A percentile compares a stretch with the other conserved stretches of the same genome.
phyloP scores from a whole-genome alignment of 306 rosid genomes.

The Arachis hypogaea region DNA sequence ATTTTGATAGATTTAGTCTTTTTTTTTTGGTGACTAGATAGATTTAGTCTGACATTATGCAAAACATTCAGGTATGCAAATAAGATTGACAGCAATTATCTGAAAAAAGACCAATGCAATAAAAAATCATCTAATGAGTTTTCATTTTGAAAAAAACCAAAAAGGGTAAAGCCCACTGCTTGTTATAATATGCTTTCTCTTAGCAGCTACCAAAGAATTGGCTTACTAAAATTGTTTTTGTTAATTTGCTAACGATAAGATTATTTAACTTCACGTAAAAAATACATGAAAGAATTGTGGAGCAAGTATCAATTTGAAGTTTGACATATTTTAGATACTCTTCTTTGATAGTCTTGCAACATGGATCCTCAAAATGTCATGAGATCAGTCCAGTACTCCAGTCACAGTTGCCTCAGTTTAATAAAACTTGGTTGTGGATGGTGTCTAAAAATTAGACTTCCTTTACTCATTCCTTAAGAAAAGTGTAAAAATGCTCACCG shows the following conservation, averaged over 20 bases:
- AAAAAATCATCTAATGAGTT: constrained; percentile 5
- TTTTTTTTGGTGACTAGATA: neutral
- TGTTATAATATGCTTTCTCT: neutral
- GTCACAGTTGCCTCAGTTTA: constrained; percentile 2
- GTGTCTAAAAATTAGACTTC: neutral
- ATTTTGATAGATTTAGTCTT: constrained; percentile 23
- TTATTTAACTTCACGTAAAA: constrained; percentile 8
- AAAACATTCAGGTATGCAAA: constrained; percentile 25
- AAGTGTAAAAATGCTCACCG: constrained; percentile 57
- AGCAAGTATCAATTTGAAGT: constrained; percentile 21
- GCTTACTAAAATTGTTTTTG: constrained; percentile 24
- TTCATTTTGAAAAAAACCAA: neutral
- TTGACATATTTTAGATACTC: constrained; percentile 30
- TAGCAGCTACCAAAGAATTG: neutral
- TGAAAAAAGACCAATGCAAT: constrained; percentile 19
- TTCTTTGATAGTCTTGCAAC: constrained; percentile 4
- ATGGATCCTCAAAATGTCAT: neutral
- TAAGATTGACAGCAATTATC: constrained; percentile 20
- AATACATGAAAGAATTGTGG: constrained; percentile 14
- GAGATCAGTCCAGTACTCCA: neutral
- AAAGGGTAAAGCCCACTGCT: neutral
- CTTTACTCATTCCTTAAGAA: constrained; percentile 20
- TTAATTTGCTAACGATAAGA: constrained; percentile 13
- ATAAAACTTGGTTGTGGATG: constrained; percentile 2
- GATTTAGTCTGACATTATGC: constrained; percentile 17